Evolutionary conservation across 2,329 filamentous ascomycete genomes (phyloP).

Genomic region (Pseudopithomyces chartarum): DNA sequence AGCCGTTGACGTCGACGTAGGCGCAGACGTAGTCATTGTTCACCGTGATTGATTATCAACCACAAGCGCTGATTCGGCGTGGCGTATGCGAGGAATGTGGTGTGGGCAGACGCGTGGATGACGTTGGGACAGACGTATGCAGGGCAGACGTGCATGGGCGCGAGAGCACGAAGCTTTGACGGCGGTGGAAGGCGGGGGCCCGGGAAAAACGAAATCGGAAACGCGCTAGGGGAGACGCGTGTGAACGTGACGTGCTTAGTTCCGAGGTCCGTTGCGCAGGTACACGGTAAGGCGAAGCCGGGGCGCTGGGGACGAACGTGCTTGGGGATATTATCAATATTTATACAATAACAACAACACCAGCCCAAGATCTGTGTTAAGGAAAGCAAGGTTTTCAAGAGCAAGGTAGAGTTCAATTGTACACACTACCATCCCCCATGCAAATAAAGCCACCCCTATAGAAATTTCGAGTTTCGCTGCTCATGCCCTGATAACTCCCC

Average conservation of each 20-base stretch:
- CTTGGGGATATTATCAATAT: no score
- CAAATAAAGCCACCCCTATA: not conserved
- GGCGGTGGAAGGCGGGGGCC: not conserved
- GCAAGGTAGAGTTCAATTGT: not conserved
- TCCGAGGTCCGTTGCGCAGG: no score
- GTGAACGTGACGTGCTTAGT: conserved; percentile 31
- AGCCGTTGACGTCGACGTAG: not conserved
- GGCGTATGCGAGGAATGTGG: no score
- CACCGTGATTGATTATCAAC: no score
- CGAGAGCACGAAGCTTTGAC: conserved; percentile 6
- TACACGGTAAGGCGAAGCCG: no score
- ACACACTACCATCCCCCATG: not conserved
- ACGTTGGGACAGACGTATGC: not conserved
- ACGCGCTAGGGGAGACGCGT: conserved; percentile 28
- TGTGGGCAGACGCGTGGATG: no score
- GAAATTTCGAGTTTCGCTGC: not conserved
- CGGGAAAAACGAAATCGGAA: not conserved
- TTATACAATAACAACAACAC: no score
- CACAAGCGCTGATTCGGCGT: no score
- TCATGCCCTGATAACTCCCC: not conserved
- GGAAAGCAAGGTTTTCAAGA: not conserved
- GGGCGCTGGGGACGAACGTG: no score
- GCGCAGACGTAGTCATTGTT: not conserved
- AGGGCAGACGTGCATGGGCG: not conserved
- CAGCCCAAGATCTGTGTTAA: no score